Base-by-base conservation (phyloP, 768 basidiomycete species). In the Lactarius deliciosus region DNA sequence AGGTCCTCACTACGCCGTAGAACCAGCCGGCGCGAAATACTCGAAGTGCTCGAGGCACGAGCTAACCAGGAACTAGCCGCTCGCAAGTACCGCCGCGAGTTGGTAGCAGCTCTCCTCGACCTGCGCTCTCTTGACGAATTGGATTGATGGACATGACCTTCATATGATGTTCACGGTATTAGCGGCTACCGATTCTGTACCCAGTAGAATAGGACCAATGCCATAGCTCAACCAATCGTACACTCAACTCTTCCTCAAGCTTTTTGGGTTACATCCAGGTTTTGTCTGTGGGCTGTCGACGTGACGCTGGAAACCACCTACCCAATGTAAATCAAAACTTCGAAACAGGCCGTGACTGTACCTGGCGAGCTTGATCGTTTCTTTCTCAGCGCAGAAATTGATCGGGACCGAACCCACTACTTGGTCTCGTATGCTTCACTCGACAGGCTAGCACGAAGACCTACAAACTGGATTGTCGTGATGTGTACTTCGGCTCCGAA, bases 31-130 rank as follows among this genome's bases (percentile, higher is more conserved):
- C 60, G 60, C 34, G 60, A 56, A 0, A 11, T 50, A 8, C 54
- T 65, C 18, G 55, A 56, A 45, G 6, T 11, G 5, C 1, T 57
- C 41, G 34, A 61, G 13, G 25, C 55, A 11, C 32, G 34, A 34
- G 28, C 30, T 47, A 25, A 53, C 18, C 18, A 54, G n/a, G 65
- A 63, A 38, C 61, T 66, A 25, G 22, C 40, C 30, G 30, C 13
- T 28, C 47, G 65, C 32, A 45, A 22, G 28, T 34, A 41, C 36
- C 53, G 18, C 5, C 54, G 13, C 54, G 28, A 60, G 38, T 9
- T 64, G 18, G 22, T 38, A 16, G 22, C 30, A 40, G 30, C 20
- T 13, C 18, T 36, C 6, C 60, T 11, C 25, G 32, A 38, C 10
- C 2, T 22, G n/a, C 9, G 32, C 9, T 2, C 25, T 50, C 36